Evolutionary conservation across 768 basidiomycete genomes (phyloP).

Genomic region (Suillus luteus): DNA sequence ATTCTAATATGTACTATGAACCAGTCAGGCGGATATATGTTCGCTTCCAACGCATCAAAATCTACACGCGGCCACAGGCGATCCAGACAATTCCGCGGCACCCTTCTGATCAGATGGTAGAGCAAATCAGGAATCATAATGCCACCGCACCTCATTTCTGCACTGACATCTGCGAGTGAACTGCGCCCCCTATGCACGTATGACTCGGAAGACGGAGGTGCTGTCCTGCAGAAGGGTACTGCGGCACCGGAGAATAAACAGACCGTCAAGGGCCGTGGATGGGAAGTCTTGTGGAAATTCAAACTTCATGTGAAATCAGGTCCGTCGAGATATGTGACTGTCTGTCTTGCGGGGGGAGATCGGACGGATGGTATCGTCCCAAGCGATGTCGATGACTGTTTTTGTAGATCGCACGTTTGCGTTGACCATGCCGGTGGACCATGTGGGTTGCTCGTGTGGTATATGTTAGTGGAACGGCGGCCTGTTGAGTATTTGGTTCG

Average conservation of each 20-base stretch:
- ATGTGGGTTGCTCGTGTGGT: too few species aligned
- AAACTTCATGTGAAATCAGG: slow-evolving; percentile 75
- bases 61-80: slow-evolving; percentile 84
- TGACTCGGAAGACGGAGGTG: slow-evolving; percentile 77
- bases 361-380: neutral
- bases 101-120: slow-evolving; percentile 41
- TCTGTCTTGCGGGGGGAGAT: neutral
- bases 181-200: slow-evolving; percentile 74
- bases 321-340: slow-evolving; percentile 33
- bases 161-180: slow-evolving; percentile 33
- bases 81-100: slow-evolving; percentile 35
- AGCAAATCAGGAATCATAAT: slow-evolving; percentile 81
- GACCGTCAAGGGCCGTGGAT: slow-evolving; percentile 67
- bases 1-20: slow-evolving; percentile 6
- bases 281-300: slow-evolving; percentile 67
- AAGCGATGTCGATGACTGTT: slow-evolving; percentile 90
- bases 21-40: slow-evolving; percentile 82
- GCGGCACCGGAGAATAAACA: slow-evolving; percentile 36
- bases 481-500: too few species aligned
- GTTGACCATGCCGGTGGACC: slow-evolving; percentile 37
- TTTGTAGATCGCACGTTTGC: slow-evolving; percentile 62
- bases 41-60: slow-evolving; percentile 64
- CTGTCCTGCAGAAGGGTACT: slow-evolving; percentile 30
- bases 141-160: slow-evolving; percentile 70
- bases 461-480: too few species aligned